Evolutionary conservation across 2,329 filamentous ascomycete species (phyloP).

Genomic region (Pseudonectria foliicola): DNA sequence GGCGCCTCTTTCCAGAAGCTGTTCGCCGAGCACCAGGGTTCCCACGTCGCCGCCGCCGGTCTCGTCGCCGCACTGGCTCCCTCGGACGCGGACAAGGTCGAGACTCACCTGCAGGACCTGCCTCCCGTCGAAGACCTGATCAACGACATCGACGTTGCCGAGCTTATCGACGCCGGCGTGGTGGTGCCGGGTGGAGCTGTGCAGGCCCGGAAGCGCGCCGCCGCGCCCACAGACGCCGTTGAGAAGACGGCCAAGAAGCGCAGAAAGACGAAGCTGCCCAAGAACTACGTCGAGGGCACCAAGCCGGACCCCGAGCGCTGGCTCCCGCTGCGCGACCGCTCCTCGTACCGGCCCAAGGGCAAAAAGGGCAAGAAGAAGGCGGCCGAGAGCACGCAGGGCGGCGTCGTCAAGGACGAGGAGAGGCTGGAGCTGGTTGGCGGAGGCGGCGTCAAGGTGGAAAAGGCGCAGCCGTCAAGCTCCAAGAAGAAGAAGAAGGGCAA

Average conservation of each 20-base stretch:
- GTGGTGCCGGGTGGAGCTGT: constrained; percentile 32
- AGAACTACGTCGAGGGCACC: constrained; percentile 69
- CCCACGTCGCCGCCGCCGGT: constrained; percentile 68
- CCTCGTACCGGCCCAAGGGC: constrained; percentile 81
- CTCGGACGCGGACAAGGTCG: constrained; percentile 47
- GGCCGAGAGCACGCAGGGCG: constrained; percentile 76
- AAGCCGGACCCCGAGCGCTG: constrained; percentile 85
- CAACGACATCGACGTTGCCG: constrained; percentile 50
- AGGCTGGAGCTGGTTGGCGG: constrained; percentile 57
- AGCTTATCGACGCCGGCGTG: constrained; percentile 61
- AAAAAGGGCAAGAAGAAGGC: constrained; percentile 86
- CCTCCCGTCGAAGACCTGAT: constrained; percentile 57
- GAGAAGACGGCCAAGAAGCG: constrained; percentile 46
- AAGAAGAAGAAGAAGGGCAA: constrained; percentile 48
- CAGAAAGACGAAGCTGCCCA: constrained; percentile 58
- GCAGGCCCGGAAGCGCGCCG: constrained; percentile 41
- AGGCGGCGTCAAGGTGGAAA: constrained; percentile 59
- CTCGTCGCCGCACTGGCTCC: constrained; percentile 77
- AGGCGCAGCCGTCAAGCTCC: constrained; percentile 35
- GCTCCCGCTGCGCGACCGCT: constrained; percentile 84
- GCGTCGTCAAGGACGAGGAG: constrained; percentile 67
- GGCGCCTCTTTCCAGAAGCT: constrained; percentile 73
- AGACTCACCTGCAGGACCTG: constrained; percentile 48
- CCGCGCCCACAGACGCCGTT: constrained; percentile 28
- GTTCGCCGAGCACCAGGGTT: constrained; percentile 55